Conservation (phyloP, 2,329 filamentous ascomycete species). For the Albophoma yamanashiensis region DNA sequence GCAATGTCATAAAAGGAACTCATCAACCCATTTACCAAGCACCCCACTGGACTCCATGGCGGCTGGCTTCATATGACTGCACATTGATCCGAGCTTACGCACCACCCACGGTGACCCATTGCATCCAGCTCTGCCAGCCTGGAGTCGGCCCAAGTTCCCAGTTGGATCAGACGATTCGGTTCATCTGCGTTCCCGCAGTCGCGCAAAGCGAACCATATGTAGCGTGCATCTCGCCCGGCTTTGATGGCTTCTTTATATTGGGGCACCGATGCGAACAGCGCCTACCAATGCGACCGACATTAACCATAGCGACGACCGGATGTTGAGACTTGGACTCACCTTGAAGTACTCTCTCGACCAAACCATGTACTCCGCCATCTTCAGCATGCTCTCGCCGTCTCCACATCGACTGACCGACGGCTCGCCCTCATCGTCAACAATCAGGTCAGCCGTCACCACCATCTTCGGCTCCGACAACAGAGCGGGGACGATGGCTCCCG, state of each 20-base stretch:
- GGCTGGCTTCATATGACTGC: not conserved
- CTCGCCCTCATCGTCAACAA: conserved; percentile 8
- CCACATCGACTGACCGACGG: conserved; percentile 11
- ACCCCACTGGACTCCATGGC: not conserved
- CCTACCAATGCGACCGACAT: not conserved
- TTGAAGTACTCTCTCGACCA: conserved; percentile 15
- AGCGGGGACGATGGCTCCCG: conserved; percentile 17
- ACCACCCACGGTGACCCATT: not conserved
- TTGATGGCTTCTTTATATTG: conserved; percentile 8
- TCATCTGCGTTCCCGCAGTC: not conserved
- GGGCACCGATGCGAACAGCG: not conserved
- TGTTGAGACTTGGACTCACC: conserved; percentile 5
- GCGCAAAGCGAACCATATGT: conserved; percentile 16
- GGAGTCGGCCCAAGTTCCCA: not conserved
- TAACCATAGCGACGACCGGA: not conserved
- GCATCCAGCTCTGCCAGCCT: not conserved
- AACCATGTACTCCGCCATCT: conserved; percentile 8
- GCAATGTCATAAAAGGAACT: not conserved
- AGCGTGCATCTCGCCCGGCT: conserved; percentile 14
- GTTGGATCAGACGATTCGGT: not conserved
- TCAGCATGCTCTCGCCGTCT: conserved; percentile 5
- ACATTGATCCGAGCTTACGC: not conserved
- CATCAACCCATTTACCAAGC: not conserved
- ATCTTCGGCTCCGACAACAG: conserved; percentile 14
- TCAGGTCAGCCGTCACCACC: conserved; percentile 7